Percentiles rank a stretch among this genome's conserved stretches.
These are phyloP conservation scores for Mrakia gelida DNA, from an alignment of 768 basidiomycete species.

Conservation along the genomic window DNA sequence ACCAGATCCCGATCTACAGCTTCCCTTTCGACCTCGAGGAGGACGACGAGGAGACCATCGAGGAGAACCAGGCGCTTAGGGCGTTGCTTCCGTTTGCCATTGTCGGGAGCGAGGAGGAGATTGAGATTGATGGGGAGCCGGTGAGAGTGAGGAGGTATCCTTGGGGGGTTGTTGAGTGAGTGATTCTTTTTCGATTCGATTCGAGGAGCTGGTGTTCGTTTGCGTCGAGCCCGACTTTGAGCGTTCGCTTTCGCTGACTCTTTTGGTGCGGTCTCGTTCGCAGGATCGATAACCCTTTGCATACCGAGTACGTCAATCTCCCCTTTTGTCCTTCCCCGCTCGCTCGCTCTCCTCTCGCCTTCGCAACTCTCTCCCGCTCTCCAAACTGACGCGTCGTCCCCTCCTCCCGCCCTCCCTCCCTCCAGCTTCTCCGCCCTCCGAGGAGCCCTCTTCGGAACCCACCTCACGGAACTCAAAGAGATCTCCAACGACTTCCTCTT, in stretches of 20 bases:
- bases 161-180: slow-evolving; percentile 85
- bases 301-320: not conserved
- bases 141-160: slow-evolving; percentile 94
- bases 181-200: not conserved
- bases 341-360: no score
- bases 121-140: slow-evolving; percentile 84
- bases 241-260: not conserved
- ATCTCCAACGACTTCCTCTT: slow-evolving; percentile 80
- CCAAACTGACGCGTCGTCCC: not conserved
- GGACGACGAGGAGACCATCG: slow-evolving; percentile 93
- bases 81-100: slow-evolving; percentile 94
- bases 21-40: slow-evolving; percentile 57
- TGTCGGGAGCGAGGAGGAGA: slow-evolving; percentile 94
- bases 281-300: slow-evolving; percentile 31
- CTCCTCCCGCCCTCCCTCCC: not conserved
- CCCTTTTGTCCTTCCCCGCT: no score
- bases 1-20: slow-evolving; percentile 78
- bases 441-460: slow-evolving; percentile 51
- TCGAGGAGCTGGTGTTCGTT: no score
- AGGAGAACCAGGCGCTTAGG: slow-evolving; percentile 92
- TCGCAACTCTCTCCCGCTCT: not conserved
- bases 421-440: slow-evolving; percentile 25
- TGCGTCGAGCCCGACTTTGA: no score
- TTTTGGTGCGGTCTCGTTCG: not conserved
- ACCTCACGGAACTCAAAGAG: slow-evolving; percentile 84